phyloP scores from a whole-genome alignment of 352 stramenopile genomes.

The Pythium vanterpoolii region DNA sequence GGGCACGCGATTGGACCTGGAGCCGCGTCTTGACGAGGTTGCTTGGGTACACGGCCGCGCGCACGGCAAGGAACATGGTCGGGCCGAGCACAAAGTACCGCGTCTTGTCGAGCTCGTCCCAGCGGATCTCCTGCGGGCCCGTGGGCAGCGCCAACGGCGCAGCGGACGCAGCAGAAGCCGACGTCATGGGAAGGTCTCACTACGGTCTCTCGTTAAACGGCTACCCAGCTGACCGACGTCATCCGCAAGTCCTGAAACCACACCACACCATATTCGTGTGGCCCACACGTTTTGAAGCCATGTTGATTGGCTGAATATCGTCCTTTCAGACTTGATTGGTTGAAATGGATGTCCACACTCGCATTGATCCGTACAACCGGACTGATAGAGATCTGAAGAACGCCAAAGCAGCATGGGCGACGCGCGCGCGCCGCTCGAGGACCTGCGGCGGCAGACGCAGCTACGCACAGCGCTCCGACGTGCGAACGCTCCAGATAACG shows the following conservation, averaged over 20 bases:
- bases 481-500: slow-evolving; percentile 48
- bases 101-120: slow-evolving; percentile 87
- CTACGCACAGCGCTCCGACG: slow-evolving; percentile 44
- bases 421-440: slow-evolving; percentile 33
- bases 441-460: slow-evolving; percentile 35
- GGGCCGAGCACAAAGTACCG: slow-evolving; percentile 85
- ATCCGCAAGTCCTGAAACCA: neutral
- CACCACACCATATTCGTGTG: slow-evolving; percentile 11
- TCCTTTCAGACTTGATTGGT: neutral
- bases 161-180: neutral
- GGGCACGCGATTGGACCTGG: slow-evolving; percentile 73
- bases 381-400: neutral
- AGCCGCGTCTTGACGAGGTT: slow-evolving; percentile 88
- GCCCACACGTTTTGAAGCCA: neutral
- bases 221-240: no score
- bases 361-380: neutral
- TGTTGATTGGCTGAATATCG: slow-evolving; percentile 5
- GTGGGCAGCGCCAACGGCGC: slow-evolving; percentile 10
- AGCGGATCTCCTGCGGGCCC: slow-evolving; percentile 77
- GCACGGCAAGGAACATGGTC: slow-evolving; percentile 78
- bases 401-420: neutral
- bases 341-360: neutral
- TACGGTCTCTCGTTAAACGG: neutral
- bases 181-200: neutral
- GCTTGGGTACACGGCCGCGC: slow-evolving; percentile 82